Evolutionary conservation across 1,284 basidiomycete genomes (phyloP).

Genomic region (Anthracocystis panici-leucophaei): DNA sequence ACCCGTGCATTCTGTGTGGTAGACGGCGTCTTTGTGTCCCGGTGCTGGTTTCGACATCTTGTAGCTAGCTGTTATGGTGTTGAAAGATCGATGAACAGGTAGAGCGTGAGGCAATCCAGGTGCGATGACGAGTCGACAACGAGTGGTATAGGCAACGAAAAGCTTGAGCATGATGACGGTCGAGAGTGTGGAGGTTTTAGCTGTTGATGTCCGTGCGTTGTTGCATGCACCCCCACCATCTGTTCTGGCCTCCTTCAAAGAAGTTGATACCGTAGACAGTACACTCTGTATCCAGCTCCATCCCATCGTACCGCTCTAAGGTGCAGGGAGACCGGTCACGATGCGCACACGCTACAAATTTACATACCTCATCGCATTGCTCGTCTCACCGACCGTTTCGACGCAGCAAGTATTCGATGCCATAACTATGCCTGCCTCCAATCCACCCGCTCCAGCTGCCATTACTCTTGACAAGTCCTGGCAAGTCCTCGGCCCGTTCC

Average conservation of each 20-base stretch:
- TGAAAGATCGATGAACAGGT: background rate
- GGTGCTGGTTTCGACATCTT: slow-evolving; percentile 46
- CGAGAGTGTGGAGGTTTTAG: slow-evolving; percentile 17
- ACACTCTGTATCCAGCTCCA: no score
- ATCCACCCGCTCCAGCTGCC: background rate
- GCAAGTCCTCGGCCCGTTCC: slow-evolving; percentile 37
- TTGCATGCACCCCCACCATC: no score
- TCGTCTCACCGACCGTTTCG: slow-evolving; percentile 17
- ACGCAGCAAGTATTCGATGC: slow-evolving; percentile 28
- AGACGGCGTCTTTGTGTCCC: slow-evolving; percentile 50
- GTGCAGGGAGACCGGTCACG: background rate
- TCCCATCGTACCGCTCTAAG: no score
- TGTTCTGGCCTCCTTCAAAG: background rate
- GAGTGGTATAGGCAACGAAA: background rate
- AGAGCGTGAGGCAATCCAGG: background rate
- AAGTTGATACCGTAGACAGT: slow-evolving; percentile 2
- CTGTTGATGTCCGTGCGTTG: slow-evolving; percentile 1
- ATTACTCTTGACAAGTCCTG: slow-evolving; percentile 17
- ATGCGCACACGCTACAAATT: slow-evolving; percentile 48
- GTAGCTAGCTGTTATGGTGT: slow-evolving; percentile 7
- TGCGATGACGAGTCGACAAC: background rate
- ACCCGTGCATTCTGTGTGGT: slow-evolving; percentile 73
- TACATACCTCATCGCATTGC: slow-evolving; percentile 10
- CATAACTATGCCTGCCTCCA: background rate
- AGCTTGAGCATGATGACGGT: slow-evolving; percentile 7